phyloP scores from a whole-genome alignment of 805 yeast species.

The Saccharomycopsis sp. region DNA sequence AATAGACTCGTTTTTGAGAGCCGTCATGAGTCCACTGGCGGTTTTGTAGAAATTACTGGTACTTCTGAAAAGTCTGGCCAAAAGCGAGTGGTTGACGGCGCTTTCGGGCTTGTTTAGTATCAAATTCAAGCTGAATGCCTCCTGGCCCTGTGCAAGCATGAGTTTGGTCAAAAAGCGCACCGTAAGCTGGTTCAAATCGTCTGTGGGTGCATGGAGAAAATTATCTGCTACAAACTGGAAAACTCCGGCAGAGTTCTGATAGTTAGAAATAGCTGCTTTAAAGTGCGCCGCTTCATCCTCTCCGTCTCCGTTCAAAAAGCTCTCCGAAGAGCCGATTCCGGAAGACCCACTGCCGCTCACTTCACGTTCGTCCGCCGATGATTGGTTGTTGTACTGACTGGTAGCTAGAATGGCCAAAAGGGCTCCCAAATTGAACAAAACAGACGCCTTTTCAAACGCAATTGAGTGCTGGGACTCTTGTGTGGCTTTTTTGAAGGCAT shows the following conservation, averaged over 20 bases:
- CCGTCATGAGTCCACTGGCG: slow-evolving; percentile 33
- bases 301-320: slow-evolving; percentile 6
- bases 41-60: slow-evolving; percentile 49
- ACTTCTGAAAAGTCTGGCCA: slow-evolving; percentile 68
- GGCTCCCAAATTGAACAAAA: slow-evolving; percentile 72
- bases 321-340: slow-evolving; percentile 23
- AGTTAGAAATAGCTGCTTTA: slow-evolving; percentile 52
- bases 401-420: slow-evolving; percentile 47
- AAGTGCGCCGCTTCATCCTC: slow-evolving; percentile 31
- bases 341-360: not conserved
- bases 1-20: slow-evolving; percentile 17
- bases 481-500: slow-evolving; percentile 48
- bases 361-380: slow-evolving; percentile 15
- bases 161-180: slow-evolving; percentile 56
- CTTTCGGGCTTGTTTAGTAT: slow-evolving; percentile 40
- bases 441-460: slow-evolving; percentile 85
- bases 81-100: slow-evolving; percentile 53
- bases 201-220: slow-evolving; percentile 83
- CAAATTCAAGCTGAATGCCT: slow-evolving; percentile 62
- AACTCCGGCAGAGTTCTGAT: slow-evolving; percentile 76
- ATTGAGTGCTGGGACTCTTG: slow-evolving; percentile 65
- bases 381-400: slow-evolving; percentile 29
- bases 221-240: slow-evolving; percentile 66
- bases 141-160: slow-evolving; percentile 86
- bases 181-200: slow-evolving; percentile 65